Conservation (phyloP, 2,329 filamentous ascomycete genomes). For the Clonostachys sp. region DNA sequence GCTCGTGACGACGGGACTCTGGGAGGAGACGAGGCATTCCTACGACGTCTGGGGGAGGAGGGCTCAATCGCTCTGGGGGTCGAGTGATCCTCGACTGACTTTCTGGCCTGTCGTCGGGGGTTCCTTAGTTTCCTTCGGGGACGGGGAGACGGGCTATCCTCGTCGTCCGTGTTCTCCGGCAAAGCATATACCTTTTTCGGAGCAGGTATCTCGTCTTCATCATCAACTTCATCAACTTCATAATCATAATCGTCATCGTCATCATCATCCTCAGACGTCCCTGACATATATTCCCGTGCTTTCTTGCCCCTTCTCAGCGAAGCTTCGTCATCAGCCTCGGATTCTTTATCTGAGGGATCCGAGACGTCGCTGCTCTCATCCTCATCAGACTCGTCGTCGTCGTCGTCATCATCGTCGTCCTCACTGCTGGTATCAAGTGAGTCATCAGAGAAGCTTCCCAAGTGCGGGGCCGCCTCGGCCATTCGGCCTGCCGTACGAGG, state of each 20-base stretch:
- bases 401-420: neutral
- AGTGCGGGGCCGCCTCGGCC: no score
- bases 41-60: no score
- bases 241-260: neutral
- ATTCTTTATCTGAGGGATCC: neutral
- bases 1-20: no score
- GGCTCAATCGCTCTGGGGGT: no score
- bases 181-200: neutral
- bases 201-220: neutral
- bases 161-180: neutral
- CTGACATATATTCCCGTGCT: neutral
- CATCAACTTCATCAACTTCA: neutral
- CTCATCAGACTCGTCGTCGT: neutral
- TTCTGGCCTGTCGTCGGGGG: no score
- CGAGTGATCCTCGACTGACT: no score
- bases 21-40: no score
- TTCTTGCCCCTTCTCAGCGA: neutral
- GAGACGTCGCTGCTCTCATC: neutral
- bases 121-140: neutral
- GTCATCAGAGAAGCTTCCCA: no score
- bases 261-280: no score
- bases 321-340: neutral
- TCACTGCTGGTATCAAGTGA: neutral
- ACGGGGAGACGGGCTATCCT: neutral
- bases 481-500: no score